Base-by-base conservation (phyloP, 1,284 basidiomycete species). In the Papiliotrema laurentii region DNA sequence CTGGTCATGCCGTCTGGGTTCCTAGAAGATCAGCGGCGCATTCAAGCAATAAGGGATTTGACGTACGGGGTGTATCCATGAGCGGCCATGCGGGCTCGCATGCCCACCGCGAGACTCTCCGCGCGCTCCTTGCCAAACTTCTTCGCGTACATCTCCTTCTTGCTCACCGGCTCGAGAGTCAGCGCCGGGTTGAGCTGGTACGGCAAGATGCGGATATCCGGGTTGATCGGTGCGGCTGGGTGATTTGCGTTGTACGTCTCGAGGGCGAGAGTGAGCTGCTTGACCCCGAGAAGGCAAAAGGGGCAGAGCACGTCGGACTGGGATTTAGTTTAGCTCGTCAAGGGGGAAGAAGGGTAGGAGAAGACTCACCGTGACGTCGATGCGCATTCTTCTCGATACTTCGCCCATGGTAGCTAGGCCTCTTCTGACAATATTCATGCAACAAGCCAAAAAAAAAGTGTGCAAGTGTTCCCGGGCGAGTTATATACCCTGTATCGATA, bases 51-150 rank as follows among this genome's bases (percentile, higher is more conserved):
- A n/a, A 22, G 11, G 34, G n/a, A 26, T n/a, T 21, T 5, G 26
- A 65, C 69, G 58, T 43, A 72, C 72, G 66, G 61, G 37, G 71
- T 58, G 53, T 73, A 68, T 14, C 75, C 74, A 36, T 67, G 61
- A 3, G 46, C 52, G n/a, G 57, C 53, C 16, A 75, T 74, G 39
- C 69, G 63, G 24, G 60, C 56, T 25, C 49, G 56, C 57, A 74
- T 63, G 33, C 37, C 48, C 33, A 54, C 24, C 27, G 58, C 57
- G 46, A 76, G 66, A 7, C 39, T 53, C 2, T 51, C 56, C 7
- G 71, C 64, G 43, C 58, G 61, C 39, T 67, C 68, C 16, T 51
- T 42, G 5, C 74, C 74, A 45, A 75, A 76, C 47, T 72, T 71
- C 45, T 10, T 51, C 54, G 48, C 69, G 69, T 19, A 62, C 10